Conservation (phyloP, 163 green algal species). For the Volvox carteri region DNA sequence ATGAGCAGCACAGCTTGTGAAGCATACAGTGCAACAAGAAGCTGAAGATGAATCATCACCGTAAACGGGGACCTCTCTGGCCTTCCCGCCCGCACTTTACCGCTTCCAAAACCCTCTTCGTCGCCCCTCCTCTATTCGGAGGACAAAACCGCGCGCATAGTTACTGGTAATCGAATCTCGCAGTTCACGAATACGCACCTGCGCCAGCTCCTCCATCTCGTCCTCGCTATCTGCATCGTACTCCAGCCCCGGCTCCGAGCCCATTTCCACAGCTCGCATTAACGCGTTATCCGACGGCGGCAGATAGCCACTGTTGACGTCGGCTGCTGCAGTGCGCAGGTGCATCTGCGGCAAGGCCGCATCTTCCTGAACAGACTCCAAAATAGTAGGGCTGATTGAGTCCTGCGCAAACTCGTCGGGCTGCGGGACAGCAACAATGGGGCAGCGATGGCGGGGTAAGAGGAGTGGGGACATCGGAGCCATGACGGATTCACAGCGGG, state of each 20-base stretch:
- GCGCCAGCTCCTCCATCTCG: conserved; percentile 79
- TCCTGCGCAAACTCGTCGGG: conserved; percentile 71
- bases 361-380: conserved; percentile 58
- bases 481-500: no score
- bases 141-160: no score
- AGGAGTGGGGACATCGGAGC: neutral
- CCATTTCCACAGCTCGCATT: conserved; percentile 68
- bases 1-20: no score
- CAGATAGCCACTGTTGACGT: conserved; percentile 55
- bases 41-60: no score
- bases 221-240: conserved; percentile 86
- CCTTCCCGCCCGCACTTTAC: no score
- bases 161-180: no score
- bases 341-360: conserved; percentile 49
- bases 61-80: no score
- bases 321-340: conserved; percentile 35
- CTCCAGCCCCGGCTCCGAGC: conserved; percentile 76
- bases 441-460: neutral
- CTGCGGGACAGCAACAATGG: neutral
- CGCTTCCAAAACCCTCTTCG: no score
- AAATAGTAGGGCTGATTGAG: conserved; percentile 56
- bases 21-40: no score
- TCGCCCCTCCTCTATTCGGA: no score
- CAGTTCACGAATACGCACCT: no score
- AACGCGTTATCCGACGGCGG: conserved; percentile 64